Evolutionary conservation across 2,329 filamentous ascomycete genomes (phyloP).

Genomic region (Cercospora zeina): DNA sequence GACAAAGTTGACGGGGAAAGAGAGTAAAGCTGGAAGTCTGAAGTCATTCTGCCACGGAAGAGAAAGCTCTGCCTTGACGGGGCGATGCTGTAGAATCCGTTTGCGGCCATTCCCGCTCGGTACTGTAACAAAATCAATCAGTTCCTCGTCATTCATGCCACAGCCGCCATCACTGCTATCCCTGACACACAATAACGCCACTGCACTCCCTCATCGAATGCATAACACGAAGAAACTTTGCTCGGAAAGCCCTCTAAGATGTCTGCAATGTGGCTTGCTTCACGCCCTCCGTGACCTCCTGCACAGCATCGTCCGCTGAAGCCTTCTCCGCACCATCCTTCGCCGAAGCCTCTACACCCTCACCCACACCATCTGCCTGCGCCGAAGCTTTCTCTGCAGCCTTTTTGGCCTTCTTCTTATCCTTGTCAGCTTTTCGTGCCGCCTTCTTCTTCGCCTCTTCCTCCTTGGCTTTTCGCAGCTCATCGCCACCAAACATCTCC

Average conservation of each 20-base stretch:
- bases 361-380: slow-evolving; percentile 43
- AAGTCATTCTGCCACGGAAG: no score
- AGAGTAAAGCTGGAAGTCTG: no score
- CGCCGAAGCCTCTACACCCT: slow-evolving; percentile 77
- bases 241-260: slow-evolving; percentile 22
- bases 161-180: neutral
- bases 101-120: neutral
- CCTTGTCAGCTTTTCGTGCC: slow-evolving; percentile 64
- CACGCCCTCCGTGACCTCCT: slow-evolving; percentile 49
- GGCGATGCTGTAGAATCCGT: neutral
- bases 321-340: slow-evolving; percentile 59
- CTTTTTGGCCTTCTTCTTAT: slow-evolving; percentile 63
- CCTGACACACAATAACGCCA: neutral
- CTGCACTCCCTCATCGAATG: neutral
- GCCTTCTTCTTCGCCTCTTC: slow-evolving; percentile 60
- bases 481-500: slow-evolving; percentile 68
- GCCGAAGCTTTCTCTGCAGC: slow-evolving; percentile 65
- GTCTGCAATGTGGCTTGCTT: slow-evolving; percentile 50
- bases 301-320: slow-evolving; percentile 44
- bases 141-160: neutral
- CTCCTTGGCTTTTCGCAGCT: slow-evolving; percentile 68
- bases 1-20: no score
- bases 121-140: neutral
- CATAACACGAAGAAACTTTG: neutral
- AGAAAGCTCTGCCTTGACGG: neutral